These are phyloP conservation scores for Niebla homalea DNA, from an alignment of 495 filamentous ascomycete species.

Conservation along the genomic window DNA sequence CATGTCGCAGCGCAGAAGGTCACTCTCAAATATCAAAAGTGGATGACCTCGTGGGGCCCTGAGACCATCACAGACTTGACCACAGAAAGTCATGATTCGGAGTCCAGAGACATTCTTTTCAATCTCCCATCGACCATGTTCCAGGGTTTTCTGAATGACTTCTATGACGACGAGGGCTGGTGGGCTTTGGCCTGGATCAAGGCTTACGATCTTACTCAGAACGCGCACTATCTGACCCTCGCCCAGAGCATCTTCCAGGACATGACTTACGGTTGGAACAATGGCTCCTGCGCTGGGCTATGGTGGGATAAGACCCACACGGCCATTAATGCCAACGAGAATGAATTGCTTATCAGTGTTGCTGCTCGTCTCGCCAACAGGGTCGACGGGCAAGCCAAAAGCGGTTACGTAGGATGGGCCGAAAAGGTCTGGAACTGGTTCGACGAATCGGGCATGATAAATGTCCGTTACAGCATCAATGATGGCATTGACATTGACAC, in stretches of 20 bases:
- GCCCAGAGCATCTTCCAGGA: conserved; percentile 49
- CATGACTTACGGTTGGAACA: conserved; percentile 40
- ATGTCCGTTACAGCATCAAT: conserved; percentile 50
- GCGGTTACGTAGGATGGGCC: conserved; percentile 45
- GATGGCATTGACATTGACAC: conserved; percentile 46
- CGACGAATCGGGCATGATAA: conserved; percentile 49
- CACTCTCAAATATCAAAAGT: conserved; percentile 17
- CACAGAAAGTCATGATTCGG: background rate
- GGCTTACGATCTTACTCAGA: conserved; percentile 46
- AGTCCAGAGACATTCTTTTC: background rate
- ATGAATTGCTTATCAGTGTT: conserved; percentile 58
- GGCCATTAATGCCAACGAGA: conserved; percentile 60
- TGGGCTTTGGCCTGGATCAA: conserved; percentile 58
- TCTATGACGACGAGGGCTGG: conserved; percentile 63
- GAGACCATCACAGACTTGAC: background rate
- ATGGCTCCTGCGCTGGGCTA: conserved; percentile 45
- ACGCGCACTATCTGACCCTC: conserved; percentile 38
- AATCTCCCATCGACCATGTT: conserved; percentile 20
- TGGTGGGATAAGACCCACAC: conserved; percentile 51
- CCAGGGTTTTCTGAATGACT: conserved; percentile 45
- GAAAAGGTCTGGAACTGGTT: conserved; percentile 57
- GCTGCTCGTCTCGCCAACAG: conserved; percentile 65
- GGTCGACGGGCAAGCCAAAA: conserved; percentile 28
- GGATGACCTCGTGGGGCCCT: conserved; percentile 3
- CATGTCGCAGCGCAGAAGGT: conserved; percentile 20